Base-by-base conservation (phyloP, 2,329 filamentous ascomycete genomes). In the Coccinonectria pachysandricola region DNA sequence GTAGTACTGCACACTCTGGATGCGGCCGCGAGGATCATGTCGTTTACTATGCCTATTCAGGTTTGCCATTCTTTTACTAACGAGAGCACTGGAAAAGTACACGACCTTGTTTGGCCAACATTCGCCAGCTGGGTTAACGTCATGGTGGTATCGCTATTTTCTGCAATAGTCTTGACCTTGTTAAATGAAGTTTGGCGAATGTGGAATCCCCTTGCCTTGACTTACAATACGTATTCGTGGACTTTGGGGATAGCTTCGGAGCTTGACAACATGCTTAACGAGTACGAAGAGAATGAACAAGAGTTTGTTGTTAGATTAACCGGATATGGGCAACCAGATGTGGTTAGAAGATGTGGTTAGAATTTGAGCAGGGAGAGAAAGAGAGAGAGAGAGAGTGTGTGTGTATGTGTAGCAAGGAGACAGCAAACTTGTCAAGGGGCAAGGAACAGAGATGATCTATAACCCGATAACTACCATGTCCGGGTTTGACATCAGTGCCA, bases 171-270 rank as follows among this genome's bases (percentile, higher is more conserved):
- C 4, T 27, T 44, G 21, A 35, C 34, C 3, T 12, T 47, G 2
- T 26, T 48, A 7, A 15, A 32, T 3, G 45, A 49, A 26, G 34
- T 49, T 19, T 41, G 38, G 35, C 10, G 26, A 6, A 32, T 48
- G 26, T 49, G 46, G 46, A 38, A 49, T 26, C 47, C 48, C 1
- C 41, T 38, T 18, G 24, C 31, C 7, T 23, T 12, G 8, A 37
- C 35, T 2, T 24, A 43, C 7, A 49, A 50, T 17, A 39, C 27
- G 12, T 40, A 36, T 23, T 23, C 37, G 10, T 51, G 42, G 40
- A 45, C 42, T 1, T 28, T 48, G 11, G 42, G 43, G 3, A 36
- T 49, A n/a, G 48, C 46, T 3, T 38, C 18, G 8, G 48, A 50
- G 21, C 35, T 50, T 27, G 47, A 50, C 29, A 30, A 31, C 12